Base-by-base conservation (phyloP, 345 rosid species). In the Populus tremula region DNA sequence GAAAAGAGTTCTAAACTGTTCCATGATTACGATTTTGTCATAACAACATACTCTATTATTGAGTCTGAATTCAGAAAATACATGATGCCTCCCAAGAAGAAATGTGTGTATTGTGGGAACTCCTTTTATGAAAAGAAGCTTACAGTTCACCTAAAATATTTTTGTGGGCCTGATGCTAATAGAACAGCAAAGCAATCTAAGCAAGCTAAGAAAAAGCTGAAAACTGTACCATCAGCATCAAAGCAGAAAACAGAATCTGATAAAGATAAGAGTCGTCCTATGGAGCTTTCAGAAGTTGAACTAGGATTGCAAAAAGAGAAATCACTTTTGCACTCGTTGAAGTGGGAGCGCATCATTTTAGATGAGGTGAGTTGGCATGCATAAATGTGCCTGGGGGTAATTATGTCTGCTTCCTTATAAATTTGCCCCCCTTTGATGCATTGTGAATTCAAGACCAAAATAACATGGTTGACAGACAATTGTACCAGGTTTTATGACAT, bases 341-440 rank as follows among this genome's bases (percentile, higher is more conserved):
- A 83, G 64, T 96, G 99, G 99, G 80, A 87, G 53, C 92, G 98
- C 62, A 88, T 96, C 74, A 92, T 95, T 77, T 83, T 96, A 87
- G 98, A 96, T 78, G 99, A 96, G 94, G 99, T 96, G 29, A 75
- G 90, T 41, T 78, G 77, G 61, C 64, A 45, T 14, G 63, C 10
- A 4, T 67, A 31, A 33, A 13, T 36, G 49, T 73, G 36, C 54
- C 27, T 47, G 16, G 50, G 13, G 41, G n/a, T 56, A 7, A 29
- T 25, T 33, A 53, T 67, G 35, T 67, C 3, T 17, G 35, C 50
- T 21, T 35, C n/a, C 53, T 43, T 14, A 21, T 50, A 12, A n/a
- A 49, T n/a, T 47, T 67, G 65, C 49, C 69, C 27, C 39, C 47
- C 36, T 41, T 49, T 75, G 72, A 31, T 75, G 65, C 43, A 29